Conservation (phyloP, 495 filamentous ascomycete species). For the Penicillium steckii region DNA sequence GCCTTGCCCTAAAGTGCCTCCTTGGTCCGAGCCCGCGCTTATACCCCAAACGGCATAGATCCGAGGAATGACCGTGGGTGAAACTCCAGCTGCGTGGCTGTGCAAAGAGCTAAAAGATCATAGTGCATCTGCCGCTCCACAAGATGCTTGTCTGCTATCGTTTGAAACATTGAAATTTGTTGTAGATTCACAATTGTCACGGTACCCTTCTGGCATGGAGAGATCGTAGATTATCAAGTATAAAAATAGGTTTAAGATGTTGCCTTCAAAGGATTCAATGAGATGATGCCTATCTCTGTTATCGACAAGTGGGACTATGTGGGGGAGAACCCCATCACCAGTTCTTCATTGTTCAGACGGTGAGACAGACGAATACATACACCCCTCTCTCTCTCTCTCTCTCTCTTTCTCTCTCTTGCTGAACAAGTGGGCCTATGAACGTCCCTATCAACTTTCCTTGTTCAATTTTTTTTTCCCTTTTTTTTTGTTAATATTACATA, state of each 20-base stretch:
- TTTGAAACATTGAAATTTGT: neutral
- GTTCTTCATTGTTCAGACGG: neutral
- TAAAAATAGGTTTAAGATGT: too few species aligned
- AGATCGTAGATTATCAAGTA: too few species aligned
- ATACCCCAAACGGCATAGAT: conserved; percentile 12
- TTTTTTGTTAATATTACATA: neutral
- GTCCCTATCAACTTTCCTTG: neutral
- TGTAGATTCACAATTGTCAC: too few species aligned
- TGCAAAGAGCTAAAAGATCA: conserved; percentile 19
- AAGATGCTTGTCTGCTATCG: neutral
- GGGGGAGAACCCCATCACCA: conserved; percentile 5
- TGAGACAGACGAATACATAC: conserved; percentile 1
- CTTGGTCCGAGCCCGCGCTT: conserved; percentile 7
- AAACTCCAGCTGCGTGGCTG: conserved; percentile 35
- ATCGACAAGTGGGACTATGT: conserved; percentile 8
- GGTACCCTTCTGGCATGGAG: too few species aligned
- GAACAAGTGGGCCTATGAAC: conserved; percentile 5
- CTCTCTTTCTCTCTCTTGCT: neutral
- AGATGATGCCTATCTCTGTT: conserved; percentile 10
- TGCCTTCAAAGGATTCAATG: too few species aligned
- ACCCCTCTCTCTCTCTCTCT: neutral
- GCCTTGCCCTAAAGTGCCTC: conserved; percentile 1
- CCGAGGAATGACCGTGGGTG: conserved; percentile 8
- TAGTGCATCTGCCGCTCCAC: neutral
- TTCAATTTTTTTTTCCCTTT: neutral